Evolutionary conservation across 805 yeast genomes (phyloP).

Genomic region (Metschnikowia drakensbergensis): DNA sequence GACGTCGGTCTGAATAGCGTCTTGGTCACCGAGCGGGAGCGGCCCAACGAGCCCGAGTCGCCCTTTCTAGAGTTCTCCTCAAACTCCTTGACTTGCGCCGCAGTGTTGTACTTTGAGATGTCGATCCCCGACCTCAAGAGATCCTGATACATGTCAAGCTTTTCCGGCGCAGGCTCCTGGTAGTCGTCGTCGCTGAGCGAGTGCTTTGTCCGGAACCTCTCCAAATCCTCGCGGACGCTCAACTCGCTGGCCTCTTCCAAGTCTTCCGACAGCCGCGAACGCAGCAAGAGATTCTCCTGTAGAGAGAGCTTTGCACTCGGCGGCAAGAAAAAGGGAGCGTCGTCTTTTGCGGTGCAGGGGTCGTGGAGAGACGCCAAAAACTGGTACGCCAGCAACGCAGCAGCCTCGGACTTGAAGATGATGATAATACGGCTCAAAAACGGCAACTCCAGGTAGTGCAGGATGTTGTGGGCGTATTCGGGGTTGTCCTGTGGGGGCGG

Average conservation of each 20-base stretch:
- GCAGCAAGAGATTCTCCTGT: constrained; percentile 37
- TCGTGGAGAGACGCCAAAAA: constrained; percentile 17
- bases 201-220: constrained; percentile 24
- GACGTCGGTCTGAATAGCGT: constrained; percentile 38
- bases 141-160: constrained; percentile 26
- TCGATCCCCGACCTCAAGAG: constrained; percentile 33
- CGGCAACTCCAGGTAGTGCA: constrained; percentile 39
- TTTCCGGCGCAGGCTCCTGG: constrained; percentile 35
- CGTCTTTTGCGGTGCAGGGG: neutral
- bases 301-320: constrained; percentile 27
- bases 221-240: constrained; percentile 20
- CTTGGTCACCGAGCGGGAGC: constrained; percentile 30
- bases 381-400: constrained; percentile 25
- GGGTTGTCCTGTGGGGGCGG: constrained; percentile 9
- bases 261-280: constrained; percentile 30
- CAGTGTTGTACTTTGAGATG: constrained; percentile 21
- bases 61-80: constrained; percentile 3
- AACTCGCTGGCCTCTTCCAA: constrained; percentile 19
- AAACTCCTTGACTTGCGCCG: constrained; percentile 23
- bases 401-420: constrained; percentile 29
- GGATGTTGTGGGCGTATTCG: constrained; percentile 24
- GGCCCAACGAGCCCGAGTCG: constrained; percentile 7
- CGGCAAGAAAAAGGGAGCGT: constrained; percentile 9
- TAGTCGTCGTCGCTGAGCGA: constrained; percentile 16
- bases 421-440: constrained; percentile 35